Conservation (phyloP, 768 basidiomycete genomes). For the Gloeostereum incarnatum region DNA sequence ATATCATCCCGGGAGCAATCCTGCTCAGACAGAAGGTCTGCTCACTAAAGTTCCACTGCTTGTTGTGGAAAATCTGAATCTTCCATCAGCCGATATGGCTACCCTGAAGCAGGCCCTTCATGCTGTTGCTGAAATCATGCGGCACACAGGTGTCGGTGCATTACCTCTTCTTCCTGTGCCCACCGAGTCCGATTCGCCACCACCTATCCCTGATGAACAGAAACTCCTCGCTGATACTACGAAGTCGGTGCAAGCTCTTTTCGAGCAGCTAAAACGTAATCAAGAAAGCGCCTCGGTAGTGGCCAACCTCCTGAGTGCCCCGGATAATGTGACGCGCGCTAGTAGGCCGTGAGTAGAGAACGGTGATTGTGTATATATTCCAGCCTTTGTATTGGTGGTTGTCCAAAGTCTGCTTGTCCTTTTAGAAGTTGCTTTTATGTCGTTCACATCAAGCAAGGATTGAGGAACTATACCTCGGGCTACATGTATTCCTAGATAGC, state of each 20-base stretch:
- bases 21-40: conserved; percentile 47
- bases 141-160: conserved; percentile 57
- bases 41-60: not conserved
- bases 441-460: too few relatives aligned
- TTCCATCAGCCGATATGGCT: conserved; percentile 33
- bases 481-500: too few relatives aligned
- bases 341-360: too few relatives aligned
- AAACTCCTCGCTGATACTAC: conserved; percentile 26
- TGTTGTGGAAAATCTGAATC: too few relatives aligned
- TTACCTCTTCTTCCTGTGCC: conserved; percentile 36
- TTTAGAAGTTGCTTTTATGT: too few relatives aligned
- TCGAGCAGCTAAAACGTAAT: conserved; percentile 29
- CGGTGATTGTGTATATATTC: too few relatives aligned
- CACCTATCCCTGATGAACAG: conserved; percentile 23
- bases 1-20: conserved; percentile 45
- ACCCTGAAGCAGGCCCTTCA: conserved; percentile 43
- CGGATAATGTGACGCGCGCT: too few relatives aligned
- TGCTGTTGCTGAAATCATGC: conserved; percentile 36
- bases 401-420: too few relatives aligned
- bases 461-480: too few relatives aligned
- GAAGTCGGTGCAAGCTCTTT: conserved; percentile 26
- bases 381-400: too few relatives aligned
- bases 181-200: conserved; percentile 7
- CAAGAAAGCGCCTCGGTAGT: conserved; percentile 35
- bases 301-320: conserved; percentile 23